Evolutionary conservation across 1,284 basidiomycete species (phyloP), one percentile per base, ranked within the genome.

Genomic region (Trametes hirsuta): DNA sequence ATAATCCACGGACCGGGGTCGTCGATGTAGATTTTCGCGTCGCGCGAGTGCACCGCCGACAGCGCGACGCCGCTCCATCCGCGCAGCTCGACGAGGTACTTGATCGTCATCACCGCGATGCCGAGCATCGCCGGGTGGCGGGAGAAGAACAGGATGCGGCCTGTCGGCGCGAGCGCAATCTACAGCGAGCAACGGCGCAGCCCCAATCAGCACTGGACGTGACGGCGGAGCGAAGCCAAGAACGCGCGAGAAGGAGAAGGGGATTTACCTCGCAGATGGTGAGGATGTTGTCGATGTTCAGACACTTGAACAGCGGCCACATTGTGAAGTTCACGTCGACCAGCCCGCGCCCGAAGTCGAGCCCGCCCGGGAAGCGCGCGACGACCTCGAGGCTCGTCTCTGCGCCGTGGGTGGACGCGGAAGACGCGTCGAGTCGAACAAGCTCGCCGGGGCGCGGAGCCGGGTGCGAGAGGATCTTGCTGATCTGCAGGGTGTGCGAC

Each of bases 281-380:
- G 59, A 98, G 77, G 62, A 98, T 92, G 71, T 97, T 95, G 73
- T 97, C 96, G 59, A 98, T 85, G 68, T 95, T 95, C 59, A 98
- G 77, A 64, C 91, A 92, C 73, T 97, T 94, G 84, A 98, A 98
- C 55, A 98, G 73, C 0, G 96, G 96, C 95, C 95, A 98, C 86
- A 97, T 94, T 49, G 95, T 94, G 72, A 97, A 96, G 74, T 94
- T 94, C 69, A 92, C 90, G 67, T 94, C 91, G 30, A 94, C 91
- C 53, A 94, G 77, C 5, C 91, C 91, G 53, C 87, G 83, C 21
- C 91, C 91, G 69, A 94, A 94, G 73, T 94, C 91, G 47, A 94
- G 81, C 15, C 91, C 91, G 37, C 91, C 91, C 30, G 91, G 91
- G 77, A 94, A 93, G 53, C 91, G 86, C 24, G 92, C 90, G 47